Evolutionary conservation across 352 stramenopile species (phyloP).

Genomic region (Phytophthora aleatoria): DNA sequence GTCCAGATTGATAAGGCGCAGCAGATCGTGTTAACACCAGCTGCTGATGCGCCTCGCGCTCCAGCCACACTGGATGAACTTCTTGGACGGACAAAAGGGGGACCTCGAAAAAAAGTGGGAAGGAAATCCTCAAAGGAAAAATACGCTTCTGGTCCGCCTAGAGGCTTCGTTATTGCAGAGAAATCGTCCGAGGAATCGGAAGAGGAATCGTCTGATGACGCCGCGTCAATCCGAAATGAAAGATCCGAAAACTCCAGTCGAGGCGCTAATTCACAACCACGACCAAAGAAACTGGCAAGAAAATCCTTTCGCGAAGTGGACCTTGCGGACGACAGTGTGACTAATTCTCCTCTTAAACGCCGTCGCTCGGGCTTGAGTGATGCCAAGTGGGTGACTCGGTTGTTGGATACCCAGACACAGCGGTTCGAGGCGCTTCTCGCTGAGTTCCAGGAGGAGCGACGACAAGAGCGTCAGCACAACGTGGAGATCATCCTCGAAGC

Average conservation of each 20-base stretch:
- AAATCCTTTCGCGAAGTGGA: conserved; percentile 22
- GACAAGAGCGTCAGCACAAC: conserved; percentile 45
- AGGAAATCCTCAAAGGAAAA: conserved; percentile 23
- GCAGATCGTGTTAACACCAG: conserved; percentile 24
- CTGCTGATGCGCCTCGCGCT: conserved; percentile 18
- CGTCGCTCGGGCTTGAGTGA: conserved; percentile 32
- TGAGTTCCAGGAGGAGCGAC: conserved; percentile 48
- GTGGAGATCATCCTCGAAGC: conserved; percentile 46
- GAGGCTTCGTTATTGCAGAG: conserved; percentile 25
- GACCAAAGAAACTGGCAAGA: conserved; percentile 5
- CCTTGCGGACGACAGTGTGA: not conserved
- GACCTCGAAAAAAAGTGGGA: conserved; percentile 14
- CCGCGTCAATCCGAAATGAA: conserved; percentile 12
- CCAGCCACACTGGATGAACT: conserved; percentile 27
- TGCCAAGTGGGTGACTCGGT: conserved; percentile 39
- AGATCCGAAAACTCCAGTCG: conserved; percentile 24
- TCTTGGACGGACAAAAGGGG: conserved; percentile 20
- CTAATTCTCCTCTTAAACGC: conserved; percentile 17
- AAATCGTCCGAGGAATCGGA: conserved; percentile 20
- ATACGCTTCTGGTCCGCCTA: conserved; percentile 14
- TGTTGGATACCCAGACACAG: conserved; percentile 41
- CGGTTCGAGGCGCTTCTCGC: conserved; percentile 41
- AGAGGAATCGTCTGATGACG: conserved; percentile 11
- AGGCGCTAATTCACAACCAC: conserved; percentile 14
- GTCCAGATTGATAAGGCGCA: conserved; percentile 37